Percentiles rank a stretch among this genome's conserved stretches.
These are phyloP conservation scores for Sugiyamaella japonica DNA, from an alignment of 1,139 yeast species.

Conservation along the genomic window DNA sequence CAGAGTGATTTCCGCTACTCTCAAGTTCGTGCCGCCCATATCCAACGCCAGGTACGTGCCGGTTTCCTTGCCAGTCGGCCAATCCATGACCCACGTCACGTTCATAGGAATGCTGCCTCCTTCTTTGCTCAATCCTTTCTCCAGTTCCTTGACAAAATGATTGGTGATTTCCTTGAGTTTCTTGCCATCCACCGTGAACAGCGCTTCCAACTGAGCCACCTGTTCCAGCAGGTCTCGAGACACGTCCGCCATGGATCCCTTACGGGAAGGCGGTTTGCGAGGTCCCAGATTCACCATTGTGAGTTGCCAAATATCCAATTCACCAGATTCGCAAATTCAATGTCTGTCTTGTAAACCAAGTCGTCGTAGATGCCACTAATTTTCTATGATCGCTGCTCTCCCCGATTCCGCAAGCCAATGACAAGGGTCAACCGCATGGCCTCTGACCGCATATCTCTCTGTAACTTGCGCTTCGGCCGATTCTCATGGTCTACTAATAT, in stretches of 20 bases:
- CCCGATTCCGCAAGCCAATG: too few species aligned
- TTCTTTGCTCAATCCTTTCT: slow-evolving; percentile 48
- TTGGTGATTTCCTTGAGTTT: slow-evolving; percentile 64
- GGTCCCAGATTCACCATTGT: slow-evolving; percentile 88
- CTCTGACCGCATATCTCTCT: too few species aligned
- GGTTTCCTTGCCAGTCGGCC: slow-evolving; percentile 85
- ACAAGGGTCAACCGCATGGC: too few species aligned
- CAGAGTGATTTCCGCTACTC: slow-evolving; percentile 82
- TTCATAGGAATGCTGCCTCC: slow-evolving; percentile 69
- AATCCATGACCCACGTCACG: slow-evolving; percentile 94
- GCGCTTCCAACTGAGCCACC: slow-evolving; percentile 57
- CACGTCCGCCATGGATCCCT: slow-evolving; percentile 75
- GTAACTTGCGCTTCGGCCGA: too few species aligned
- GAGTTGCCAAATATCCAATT: too few species aligned
- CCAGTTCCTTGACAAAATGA: slow-evolving; percentile 71
- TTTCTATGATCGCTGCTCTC: background rate
- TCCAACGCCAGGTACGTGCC: slow-evolving; percentile 93
- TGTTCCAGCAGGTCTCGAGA: slow-evolving; percentile 63
- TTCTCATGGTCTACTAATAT: too few species aligned
- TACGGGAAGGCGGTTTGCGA: slow-evolving; percentile 78
- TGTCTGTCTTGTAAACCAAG: too few species aligned
- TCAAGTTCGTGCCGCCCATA: slow-evolving; percentile 91
- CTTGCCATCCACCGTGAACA: slow-evolving; percentile 62
- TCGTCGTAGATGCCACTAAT: too few species aligned
- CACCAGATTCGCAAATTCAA: too few species aligned